A percentile compares a stretch with the other conserved stretches of the same genome.
phyloP scores from a whole-genome alignment of 139 green algal genomes.

The Coelastrella sp. region DNA sequence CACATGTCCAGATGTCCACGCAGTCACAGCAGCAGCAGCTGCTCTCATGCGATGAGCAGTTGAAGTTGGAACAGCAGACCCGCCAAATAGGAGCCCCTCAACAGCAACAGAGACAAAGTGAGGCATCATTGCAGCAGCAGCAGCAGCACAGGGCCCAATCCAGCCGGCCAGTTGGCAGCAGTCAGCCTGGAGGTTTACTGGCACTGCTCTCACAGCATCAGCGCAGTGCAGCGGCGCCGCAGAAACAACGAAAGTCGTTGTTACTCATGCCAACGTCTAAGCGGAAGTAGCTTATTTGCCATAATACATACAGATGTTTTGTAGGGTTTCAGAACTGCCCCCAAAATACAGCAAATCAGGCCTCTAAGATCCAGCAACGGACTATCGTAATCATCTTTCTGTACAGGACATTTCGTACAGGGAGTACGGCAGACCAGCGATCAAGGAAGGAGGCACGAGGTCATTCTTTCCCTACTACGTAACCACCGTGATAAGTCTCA shows the following conservation, averaged over 20 bases:
- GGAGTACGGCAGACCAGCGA: no score
- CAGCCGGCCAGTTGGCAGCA: neutral
- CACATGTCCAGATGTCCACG: neutral
- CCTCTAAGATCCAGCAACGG: no score
- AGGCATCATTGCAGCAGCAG: neutral
- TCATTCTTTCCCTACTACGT: neutral
- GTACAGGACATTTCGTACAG: no score
- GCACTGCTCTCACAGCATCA: slow-evolving; percentile 17
- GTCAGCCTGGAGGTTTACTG: neutral
- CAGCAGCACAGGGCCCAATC: neutral
- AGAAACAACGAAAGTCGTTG: neutral
- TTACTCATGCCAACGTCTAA: slow-evolving; percentile 5
- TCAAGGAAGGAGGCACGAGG: no score
- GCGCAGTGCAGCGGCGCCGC: neutral
- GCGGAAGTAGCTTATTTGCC: neutral
- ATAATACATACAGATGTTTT: neutral
- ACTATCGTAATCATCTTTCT: no score
- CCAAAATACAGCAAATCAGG: no score
- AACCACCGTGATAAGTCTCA: neutral
- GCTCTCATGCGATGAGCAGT: neutral
- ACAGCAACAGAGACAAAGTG: neutral
- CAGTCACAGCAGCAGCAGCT: neutral
- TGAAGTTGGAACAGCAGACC: neutral
- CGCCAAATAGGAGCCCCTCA: no score
- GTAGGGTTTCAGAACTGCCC: no score